A percentile compares a stretch with the other conserved stretches of the same genome.
Evolutionary conservation across 768 basidiomycete genomes (phyloP).

Genomic region (Tylopilus sp.): DNA sequence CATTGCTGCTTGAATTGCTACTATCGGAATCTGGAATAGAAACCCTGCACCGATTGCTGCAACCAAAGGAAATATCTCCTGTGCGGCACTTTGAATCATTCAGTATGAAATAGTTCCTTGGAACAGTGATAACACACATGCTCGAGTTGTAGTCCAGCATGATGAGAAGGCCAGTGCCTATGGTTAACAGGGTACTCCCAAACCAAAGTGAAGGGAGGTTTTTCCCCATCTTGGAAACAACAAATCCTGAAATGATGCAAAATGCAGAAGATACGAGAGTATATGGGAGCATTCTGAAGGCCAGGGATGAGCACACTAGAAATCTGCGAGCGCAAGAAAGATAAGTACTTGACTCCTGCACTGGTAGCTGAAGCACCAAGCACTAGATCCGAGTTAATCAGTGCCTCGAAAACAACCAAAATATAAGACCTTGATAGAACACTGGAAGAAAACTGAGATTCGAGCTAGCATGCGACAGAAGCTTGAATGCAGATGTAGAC

Average conservation of each 20-base stretch:
- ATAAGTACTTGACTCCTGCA: constrained; percentile 63
- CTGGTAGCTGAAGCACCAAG: constrained; percentile 69
- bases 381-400: constrained; percentile 29
- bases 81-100: constrained; percentile 43
- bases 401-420: neutral
- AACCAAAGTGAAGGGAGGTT: constrained; percentile 66
- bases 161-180: constrained; percentile 73
- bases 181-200: constrained; percentile 50
- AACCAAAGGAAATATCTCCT: constrained; percentile 61
- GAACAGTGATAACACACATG: constrained; percentile 28
- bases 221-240: constrained; percentile 52
- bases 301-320: neutral
- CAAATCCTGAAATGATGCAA: constrained; percentile 55
- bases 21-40: constrained; percentile 64
- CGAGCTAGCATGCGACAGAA: neutral
- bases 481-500: neutral
- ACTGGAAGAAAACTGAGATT: constrained; percentile 56
- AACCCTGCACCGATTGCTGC: constrained; percentile 60
- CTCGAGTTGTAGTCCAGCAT: constrained; percentile 57
- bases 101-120: neutral
- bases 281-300: constrained; percentile 64
- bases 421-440: constrained; percentile 53
- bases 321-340: constrained; percentile 22
- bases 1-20: constrained; percentile 81
- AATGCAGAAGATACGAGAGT: constrained; percentile 55